Base-by-base conservation (phyloP, 805 yeast genomes). In the Candida ponderosae region DNA sequence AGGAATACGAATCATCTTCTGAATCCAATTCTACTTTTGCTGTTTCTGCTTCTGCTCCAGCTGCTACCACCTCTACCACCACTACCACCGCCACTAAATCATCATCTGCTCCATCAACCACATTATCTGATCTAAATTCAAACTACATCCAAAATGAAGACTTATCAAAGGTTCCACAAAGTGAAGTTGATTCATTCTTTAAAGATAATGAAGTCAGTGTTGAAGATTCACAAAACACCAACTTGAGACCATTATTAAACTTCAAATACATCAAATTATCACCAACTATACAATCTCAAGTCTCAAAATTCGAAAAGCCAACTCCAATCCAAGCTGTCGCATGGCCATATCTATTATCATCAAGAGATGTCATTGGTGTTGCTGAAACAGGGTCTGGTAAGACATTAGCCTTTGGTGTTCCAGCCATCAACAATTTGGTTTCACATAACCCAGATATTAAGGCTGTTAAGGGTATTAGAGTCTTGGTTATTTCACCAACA, bases 351-450 rank as follows among this genome's bases (percentile, higher is more conserved):
- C 63, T 90, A 37, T 63, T 88, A 35, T 63, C 74, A 17, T 82
- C 83, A 15, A 72, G 80, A 40, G 98, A 90, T 57, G 95, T 89
- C 19, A 76, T 90, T 47, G 98, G 97, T 59, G 96, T 90, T 46
- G 98, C 98, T 13, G 97, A 90, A 64, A 90, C 98, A 4, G 98
- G 98, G 29, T 86, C 96, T 1, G 98, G 98, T 54, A 90, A 90
- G 62, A 90, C 98, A 0, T 81, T 90, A 63, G 97, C 96, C 0
- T 93, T 90, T 58, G 96, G 96, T 57, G 93, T 93, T 24, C 98
- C 99, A 34, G 96, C 97, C n/a, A 73, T 90, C 37, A 71, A 86
- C 53, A 78, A 79, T 44, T 65, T 90, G 33, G 58, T 59, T 0
- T 37, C 40, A 21, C 40, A 43, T 23, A 58, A 54, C 20, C 44